Evolutionary conservation across 371 early-diverging fungal species (phyloP), one percentile per base, ranked within the genome.

Genomic region (Mucor ambiguus): DNA sequence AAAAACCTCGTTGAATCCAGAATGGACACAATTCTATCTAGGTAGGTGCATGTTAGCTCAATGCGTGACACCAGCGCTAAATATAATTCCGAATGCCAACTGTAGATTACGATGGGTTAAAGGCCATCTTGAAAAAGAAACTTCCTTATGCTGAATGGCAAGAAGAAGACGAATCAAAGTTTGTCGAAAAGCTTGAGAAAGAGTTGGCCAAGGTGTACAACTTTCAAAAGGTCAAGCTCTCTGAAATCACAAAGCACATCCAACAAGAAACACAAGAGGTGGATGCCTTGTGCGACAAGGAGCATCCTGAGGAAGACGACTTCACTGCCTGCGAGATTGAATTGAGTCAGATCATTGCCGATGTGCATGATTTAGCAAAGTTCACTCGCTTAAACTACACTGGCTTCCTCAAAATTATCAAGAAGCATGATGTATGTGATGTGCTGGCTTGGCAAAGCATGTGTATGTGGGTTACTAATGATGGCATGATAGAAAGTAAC

Each of bases 371-470:
- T 68, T 85, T 97, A 30, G 90, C 95, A 35, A 94, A 93, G 79
- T 97, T 92, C 76, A 90, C 93, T 12, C 88, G 96, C 5, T 81
- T 98, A 61, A 98, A 98, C 84, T 95, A 94, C 72, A 90, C 95
- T 30, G 99, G 95, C 7, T 96, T 97, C 71, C 81, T 96, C 64
- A 97, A 95, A 82, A 93, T 96, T 60, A 85, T 97, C 72, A 96
- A 96, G 78, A 96, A 97, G 80, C 96, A 96, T 74, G 98, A 98
- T 83, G 88, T 85, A 85, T 77, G 32, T 58, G 11, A 7, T 60
- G n/a, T 11, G 24, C 24, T 10, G 12, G 8, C 26, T 1, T 11
- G 26, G 12, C 24, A 30, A 7, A 4, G 30, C 7, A 9, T 48
- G 33, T 33, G 10, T 48, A 3, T 26, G 22, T 26, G 4, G 8